phyloP scores from a whole-genome alignment of 371 early-diverging fungal species.

The Rhizopus delemar region DNA sequence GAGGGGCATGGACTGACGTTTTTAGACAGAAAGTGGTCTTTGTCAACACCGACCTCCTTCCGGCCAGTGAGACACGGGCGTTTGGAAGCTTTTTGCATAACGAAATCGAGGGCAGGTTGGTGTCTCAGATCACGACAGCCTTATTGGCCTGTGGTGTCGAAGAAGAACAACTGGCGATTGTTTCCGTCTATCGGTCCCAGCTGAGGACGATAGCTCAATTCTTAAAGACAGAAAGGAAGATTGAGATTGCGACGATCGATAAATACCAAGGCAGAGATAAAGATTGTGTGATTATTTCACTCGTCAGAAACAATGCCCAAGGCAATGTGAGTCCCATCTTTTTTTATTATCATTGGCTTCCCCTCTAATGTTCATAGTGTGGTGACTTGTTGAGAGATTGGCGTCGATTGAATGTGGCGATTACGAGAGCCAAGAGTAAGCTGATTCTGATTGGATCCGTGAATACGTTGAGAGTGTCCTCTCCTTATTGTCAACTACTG shows the following conservation, averaged over 20 bases:
- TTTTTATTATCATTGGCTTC: neutral
- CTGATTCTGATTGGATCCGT: conserved; percentile 89
- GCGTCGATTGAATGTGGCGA: conserved; percentile 96
- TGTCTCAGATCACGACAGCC: conserved; percentile 51
- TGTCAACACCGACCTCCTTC: conserved; percentile 77
- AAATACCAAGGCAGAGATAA: conserved; percentile 95
- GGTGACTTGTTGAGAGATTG: conserved; percentile 91
- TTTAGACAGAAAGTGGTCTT: conserved; percentile 71
- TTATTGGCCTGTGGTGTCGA: conserved; percentile 68
- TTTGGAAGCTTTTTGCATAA: conserved; percentile 63
- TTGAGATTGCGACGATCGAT: conserved; percentile 87
- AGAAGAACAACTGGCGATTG: conserved; percentile 71
- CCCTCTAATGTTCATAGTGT: conserved; percentile 13
- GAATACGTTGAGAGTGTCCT: conserved; percentile 60
- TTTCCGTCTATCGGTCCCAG: conserved; percentile 89
- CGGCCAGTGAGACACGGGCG: conserved; percentile 51
- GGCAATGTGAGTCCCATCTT: conserved; percentile 57
- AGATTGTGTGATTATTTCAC: conserved; percentile 82
- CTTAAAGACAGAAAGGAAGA: conserved; percentile 33
- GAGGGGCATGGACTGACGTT: neutral
- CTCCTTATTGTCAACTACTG: conserved; percentile 58
- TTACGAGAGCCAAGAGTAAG: conserved; percentile 92
- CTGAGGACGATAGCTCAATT: conserved; percentile 59
- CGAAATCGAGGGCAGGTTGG: conserved; percentile 67
- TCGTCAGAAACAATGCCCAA: conserved; percentile 81